Base-by-base conservation (phyloP, 768 basidiomycete species). In the Serendipita indica region DNA sequence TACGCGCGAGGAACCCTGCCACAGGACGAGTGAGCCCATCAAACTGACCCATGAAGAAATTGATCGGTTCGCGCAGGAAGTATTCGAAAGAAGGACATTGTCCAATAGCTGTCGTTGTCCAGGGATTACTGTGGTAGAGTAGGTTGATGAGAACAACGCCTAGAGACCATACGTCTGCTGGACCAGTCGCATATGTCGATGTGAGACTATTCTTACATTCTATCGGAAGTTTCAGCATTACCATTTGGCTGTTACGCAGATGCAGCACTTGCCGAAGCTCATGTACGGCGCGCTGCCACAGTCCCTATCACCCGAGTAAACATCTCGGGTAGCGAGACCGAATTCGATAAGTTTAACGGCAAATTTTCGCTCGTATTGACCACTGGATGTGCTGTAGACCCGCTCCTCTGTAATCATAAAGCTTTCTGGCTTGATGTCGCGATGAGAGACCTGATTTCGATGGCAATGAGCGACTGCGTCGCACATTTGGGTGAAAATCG, bases 401-500 rank as follows among this genome's bases (percentile, higher is more conserved):
- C 78, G 80, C 14, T 82, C 88, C 65, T 92, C 89, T 0, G 89
- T 91, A 66, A 93, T 89, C 68, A 93, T 92, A 66, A 92, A 91
- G 73, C 97, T 97, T 75, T 98, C 94, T 0, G 94, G 94, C 74
- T 99, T 99, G 79, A 99, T 97, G 71, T 99, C 94, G 62, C 94
- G 82, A 69, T 99, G 94, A 68, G 84, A 90, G 62, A 99, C 87
- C 33, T 84, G 84, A 61, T 84, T 82, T 16, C 83, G 84, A 68
- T 99, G 94, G 72, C 94, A 97, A 3, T 86, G 81, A 2, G 89
- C 89, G 12, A 99, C 93, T 41, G 94, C 93, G 62, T 93, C 89
- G 68, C 94, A 98, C 94, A 99, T 99, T 73, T 98, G 96, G 20
- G 81, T 75, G 71, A 99, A 98, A 94, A 99, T 99, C 68, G 88